phyloP scores from a whole-genome alignment of 2,329 filamentous ascomycete genomes.

The Cercospora sp. region DNA sequence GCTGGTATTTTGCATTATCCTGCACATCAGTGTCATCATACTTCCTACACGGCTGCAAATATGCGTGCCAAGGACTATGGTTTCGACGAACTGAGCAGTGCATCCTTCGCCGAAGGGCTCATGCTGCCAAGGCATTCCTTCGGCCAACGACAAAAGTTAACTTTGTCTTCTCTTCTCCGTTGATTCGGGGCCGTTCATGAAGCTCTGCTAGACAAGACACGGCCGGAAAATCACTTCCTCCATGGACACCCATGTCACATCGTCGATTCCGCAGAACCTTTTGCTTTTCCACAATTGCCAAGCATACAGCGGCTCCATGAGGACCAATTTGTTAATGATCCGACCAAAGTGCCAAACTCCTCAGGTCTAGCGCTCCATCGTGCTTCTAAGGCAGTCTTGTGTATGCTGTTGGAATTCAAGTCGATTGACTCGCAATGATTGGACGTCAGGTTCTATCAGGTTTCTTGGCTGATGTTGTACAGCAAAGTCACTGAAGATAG shows the following conservation, averaged over 20 bases:
- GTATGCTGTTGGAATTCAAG: not conserved
- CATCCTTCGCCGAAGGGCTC: not conserved
- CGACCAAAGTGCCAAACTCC: not conserved
- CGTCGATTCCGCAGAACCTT: not conserved
- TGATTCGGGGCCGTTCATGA: not conserved
- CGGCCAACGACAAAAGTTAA: not conserved
- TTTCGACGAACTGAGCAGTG: not conserved
- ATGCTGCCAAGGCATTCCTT: not conserved
- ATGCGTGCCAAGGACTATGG: not conserved
- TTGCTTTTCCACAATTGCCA: not conserved
- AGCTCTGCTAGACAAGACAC: not conserved
- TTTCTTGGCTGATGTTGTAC: not conserved
- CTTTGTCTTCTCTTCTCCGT: not conserved
- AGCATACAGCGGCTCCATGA: not conserved
- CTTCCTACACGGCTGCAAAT: not conserved
- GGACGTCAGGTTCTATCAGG: not conserved
- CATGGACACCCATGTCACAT: not conserved
- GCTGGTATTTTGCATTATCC: not conserved
- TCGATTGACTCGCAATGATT: not conserved
- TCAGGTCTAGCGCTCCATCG: not conserved
- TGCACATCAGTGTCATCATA: not conserved
- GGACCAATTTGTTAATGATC: not conserved
- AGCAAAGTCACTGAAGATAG: not conserved
- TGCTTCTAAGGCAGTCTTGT: not conserved
- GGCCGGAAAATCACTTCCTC: not conserved